These are phyloP conservation scores for Rhynchospora tenuis DNA, from an alignment of 176 grass and related monocot genomes.

Conservation along the genomic window DNA sequence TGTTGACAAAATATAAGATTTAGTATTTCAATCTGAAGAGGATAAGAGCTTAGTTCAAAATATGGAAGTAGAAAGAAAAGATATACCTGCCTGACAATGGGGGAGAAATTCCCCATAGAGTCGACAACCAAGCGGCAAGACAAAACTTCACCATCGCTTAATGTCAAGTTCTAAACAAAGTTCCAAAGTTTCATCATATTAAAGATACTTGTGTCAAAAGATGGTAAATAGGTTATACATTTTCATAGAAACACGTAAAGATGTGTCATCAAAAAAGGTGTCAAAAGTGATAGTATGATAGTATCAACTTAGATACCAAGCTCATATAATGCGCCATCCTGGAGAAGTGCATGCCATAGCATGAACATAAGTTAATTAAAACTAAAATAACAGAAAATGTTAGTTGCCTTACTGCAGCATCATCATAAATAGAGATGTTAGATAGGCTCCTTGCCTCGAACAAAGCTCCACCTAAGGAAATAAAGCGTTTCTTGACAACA, in stretches of 20 bases:
- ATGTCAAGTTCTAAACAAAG: slow-evolving; percentile 47
- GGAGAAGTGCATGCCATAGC: neutral
- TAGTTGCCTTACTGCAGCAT: slow-evolving; percentile 61
- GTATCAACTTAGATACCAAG: neutral
- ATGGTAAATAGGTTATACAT: neutral
- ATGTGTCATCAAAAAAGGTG: neutral
- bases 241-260: neutral
- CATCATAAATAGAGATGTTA: slow-evolving; percentile 54
- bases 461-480: slow-evolving; percentile 65
- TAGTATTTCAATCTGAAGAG: slow-evolving; percentile 9
- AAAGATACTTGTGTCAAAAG: neutral
- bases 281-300: neutral
- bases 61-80: neutral
- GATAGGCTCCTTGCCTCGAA: slow-evolving; percentile 61
- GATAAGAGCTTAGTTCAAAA: neutral
- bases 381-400: neutral
- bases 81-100: slow-evolving; percentile 78
- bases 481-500: slow-evolving; percentile 71
- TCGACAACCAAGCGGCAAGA: slow-evolving; percentile 62
- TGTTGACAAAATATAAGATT: slow-evolving; percentile 31
- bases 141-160: slow-evolving; percentile 55
- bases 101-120: slow-evolving; percentile 98
- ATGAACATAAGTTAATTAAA: neutral
- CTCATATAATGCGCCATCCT: neutral
- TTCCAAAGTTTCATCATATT: neutral